Evolutionary conservation across 176 grass and related monocot species (phyloP).

Genomic region (Eragrostis nindensis): DNA sequence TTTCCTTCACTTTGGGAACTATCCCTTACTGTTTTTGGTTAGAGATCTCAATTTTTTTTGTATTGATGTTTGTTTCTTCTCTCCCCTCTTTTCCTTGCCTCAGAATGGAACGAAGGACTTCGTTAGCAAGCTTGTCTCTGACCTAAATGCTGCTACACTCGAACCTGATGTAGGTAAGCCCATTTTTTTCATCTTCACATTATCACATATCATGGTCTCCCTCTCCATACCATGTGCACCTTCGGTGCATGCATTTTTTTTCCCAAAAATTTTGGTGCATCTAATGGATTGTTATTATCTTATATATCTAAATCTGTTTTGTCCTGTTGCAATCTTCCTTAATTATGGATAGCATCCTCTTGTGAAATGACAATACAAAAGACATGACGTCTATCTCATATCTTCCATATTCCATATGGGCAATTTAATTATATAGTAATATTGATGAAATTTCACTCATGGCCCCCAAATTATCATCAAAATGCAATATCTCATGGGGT

Average conservation of each 20-base stretch:
- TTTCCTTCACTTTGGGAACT: neutral
- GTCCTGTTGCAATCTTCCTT: neutral
- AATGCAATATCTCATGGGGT: neutral
- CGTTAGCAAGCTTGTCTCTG: constrained; percentile 89
- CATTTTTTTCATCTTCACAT: constrained; percentile 11
- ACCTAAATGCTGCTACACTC: constrained; percentile 87
- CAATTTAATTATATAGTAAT: constrained; percentile 15
- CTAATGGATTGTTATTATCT: neutral
- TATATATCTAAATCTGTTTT: neutral
- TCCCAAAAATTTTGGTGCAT: neutral
- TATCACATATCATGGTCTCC: neutral
- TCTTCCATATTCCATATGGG: neutral
- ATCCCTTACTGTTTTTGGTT: neutral
- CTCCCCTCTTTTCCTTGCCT: constrained; percentile 27
- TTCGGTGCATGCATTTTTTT: neutral
- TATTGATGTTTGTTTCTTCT: constrained; percentile 12
- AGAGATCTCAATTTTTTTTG: neutral
- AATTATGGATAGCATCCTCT: neutral
- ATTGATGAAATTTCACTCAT: neutral
- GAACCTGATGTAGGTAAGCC: constrained; percentile 96
- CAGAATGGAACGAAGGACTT: constrained; percentile 96
- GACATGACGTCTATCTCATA: neutral
- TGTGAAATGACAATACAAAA: neutral
- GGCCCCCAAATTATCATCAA: constrained; percentile 13
- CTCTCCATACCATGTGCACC: neutral